Conservation (phyloP, 345 rosid genomes). For the Euphorbia lathyris region DNA sequence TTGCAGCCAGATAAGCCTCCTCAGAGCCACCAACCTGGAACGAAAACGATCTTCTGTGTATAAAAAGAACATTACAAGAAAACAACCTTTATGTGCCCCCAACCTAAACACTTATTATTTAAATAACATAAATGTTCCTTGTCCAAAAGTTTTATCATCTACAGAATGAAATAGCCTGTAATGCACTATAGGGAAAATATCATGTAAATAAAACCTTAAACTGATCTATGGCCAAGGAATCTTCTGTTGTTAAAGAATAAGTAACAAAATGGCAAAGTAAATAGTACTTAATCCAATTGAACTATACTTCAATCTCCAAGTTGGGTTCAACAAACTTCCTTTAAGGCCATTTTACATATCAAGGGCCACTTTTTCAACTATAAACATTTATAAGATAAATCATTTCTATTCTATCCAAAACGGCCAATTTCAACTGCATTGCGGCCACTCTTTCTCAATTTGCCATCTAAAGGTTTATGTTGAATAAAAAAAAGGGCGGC, state of each 20-base stretch:
- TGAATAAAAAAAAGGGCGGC: not conserved
- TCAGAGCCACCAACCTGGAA: constrained; percentile 89
- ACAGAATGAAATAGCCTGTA: not conserved
- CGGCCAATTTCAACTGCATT: not conserved
- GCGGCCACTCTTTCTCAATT: not conserved
- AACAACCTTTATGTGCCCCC: not conserved
- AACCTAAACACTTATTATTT: constrained; percentile 1
- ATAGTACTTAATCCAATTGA: not conserved
- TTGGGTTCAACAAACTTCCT: not conserved
- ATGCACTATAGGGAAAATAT: not conserved
- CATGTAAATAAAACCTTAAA: not conserved
- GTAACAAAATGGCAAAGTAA: not conserved
- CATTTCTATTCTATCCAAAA: not conserved
- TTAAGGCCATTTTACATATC: not conserved
- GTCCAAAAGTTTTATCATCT: not conserved
- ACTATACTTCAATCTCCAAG: not conserved
- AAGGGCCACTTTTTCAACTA: too few species aligned
- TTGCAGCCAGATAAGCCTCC: constrained; percentile 67
- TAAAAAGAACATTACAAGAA: constrained; percentile 1
- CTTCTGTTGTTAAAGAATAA: not conserved
- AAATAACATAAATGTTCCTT: not conserved
- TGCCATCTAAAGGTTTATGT: not conserved
- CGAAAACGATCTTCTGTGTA: constrained; percentile 18
- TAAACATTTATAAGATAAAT: not conserved
- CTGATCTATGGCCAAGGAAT: not conserved